Base-by-base conservation (phyloP, 140 eudicot genomes). In the Senecio squalidus region DNA sequence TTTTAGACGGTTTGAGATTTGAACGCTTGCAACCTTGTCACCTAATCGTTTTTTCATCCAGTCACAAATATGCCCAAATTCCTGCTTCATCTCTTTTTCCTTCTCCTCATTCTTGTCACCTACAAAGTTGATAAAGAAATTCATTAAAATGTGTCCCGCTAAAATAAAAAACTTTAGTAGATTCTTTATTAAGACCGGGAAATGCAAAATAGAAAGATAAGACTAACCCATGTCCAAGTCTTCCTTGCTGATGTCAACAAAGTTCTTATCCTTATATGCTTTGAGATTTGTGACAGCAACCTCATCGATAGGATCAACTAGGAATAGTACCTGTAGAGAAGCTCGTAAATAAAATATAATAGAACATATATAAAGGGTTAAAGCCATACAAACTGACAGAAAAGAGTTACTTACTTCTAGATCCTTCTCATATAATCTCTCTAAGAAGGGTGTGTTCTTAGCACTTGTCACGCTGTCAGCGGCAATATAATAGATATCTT, bases 281-380 rank as follows among this genome's bases (percentile, higher is more conserved):
- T 90, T 90, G 41, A 90, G 94, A 70, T 83, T 86, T 53, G 88
- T 85, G 69, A 90, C 58, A 14, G 95, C 95, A 49, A 89, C 81
- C 78, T 89, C 97, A 59, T 89, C 97, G 53, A 89, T 89, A 18
- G 97, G 95, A 71, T 89, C 97, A 64, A 89, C 95, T 45, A 89
- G 62, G 69, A 80, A 82, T 34, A 89, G 76, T 14, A 89, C 97
- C 95, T 89, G 78, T 49, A 62, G 27, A 64, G 21, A 65, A 71
- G 3, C 4, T 8, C 21, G 22, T 17, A 27, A 6, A 31, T 39
- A 24, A 21, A 26, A 5, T n/a, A n/a, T 45, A 8, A 46, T 53
- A 43, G 24, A 51, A 13, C 47, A 49, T 34, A n/a, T 16, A 62
- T 11, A 11, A 20, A 0, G 1, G 6, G 3, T 23, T 21, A 49